These are phyloP conservation scores for Hypholoma sublateritium DNA, from an alignment of 768 basidiomycete genomes.

Conservation along the genomic window DNA sequence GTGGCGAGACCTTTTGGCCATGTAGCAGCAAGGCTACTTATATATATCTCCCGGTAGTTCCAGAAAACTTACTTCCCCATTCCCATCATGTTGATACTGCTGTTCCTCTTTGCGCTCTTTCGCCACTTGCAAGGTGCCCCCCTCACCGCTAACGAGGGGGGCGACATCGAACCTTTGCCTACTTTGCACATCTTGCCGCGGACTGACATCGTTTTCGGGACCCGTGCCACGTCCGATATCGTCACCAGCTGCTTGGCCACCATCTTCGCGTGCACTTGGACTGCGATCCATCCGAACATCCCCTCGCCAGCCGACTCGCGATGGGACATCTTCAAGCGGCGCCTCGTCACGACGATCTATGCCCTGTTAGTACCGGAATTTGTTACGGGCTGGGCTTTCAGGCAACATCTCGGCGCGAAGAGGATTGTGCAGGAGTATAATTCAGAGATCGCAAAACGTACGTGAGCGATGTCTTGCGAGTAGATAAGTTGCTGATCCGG, in stretches of 20 bases:
- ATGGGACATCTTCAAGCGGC: background rate
- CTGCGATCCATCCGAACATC: slow-evolving; percentile 14
- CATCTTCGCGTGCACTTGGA: slow-evolving; percentile 10
- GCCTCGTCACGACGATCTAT: slow-evolving; percentile 2
- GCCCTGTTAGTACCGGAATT: slow-evolving; percentile 18
- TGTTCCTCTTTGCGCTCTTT: background rate
- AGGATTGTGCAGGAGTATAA: slow-evolving; percentile 10
- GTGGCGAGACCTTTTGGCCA: no score
- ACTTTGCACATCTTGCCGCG: background rate
- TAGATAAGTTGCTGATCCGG: no score
- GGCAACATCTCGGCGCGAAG: slow-evolving; percentile 18
- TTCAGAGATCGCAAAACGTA: no score
- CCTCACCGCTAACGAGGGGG: background rate
- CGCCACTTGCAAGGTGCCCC: background rate
- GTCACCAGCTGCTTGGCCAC: slow-evolving; percentile 7
- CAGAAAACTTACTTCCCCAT: no score
- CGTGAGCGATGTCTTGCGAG: no score
- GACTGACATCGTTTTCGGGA: background rate
- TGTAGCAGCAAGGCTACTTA: no score
- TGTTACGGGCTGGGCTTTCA: slow-evolving; percentile 18
- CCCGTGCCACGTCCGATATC: background rate
- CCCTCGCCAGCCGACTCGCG: background rate
- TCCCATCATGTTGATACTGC: background rate
- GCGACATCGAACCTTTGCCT: background rate
- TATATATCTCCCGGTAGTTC: no score